Conservation (phyloP, 345 rosid species). For the Firmiana major region DNA sequence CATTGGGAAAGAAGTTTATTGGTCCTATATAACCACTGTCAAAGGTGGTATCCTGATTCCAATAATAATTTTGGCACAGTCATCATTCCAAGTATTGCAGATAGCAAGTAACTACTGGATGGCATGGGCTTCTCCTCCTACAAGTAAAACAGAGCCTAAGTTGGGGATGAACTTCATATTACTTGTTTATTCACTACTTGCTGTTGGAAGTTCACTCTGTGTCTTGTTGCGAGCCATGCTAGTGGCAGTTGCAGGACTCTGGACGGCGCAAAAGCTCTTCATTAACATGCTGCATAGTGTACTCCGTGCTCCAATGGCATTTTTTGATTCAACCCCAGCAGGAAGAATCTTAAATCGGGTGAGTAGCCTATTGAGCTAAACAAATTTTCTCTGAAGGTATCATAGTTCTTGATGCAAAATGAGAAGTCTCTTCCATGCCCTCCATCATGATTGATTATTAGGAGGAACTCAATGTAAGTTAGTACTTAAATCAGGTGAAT, state of each 20-base stretch:
- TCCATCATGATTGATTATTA: background rate
- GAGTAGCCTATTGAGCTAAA: constrained; percentile 18
- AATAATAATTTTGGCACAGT: constrained; percentile 75
- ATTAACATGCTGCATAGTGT: constrained; percentile 67
- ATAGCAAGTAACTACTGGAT: constrained; percentile 92
- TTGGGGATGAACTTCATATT: constrained; percentile 52
- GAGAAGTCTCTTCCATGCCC: background rate
- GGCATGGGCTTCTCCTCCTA: constrained; percentile 76
- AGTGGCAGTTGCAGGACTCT: constrained; percentile 63
- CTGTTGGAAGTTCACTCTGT: constrained; percentile 66
- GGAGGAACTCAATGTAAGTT: background rate
- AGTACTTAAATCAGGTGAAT: background rate
- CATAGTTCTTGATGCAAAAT: background rate
- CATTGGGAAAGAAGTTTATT: constrained; percentile 82
- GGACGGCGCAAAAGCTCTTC: constrained; percentile 76
- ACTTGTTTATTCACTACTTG: constrained; percentile 61
- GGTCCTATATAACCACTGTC: constrained; percentile 65
- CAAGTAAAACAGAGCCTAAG: constrained; percentile 46
- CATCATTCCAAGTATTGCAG: constrained; percentile 75
- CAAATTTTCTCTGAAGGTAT: background rate
- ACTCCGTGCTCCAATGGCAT: constrained; percentile 83
- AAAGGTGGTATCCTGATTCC: constrained; percentile 78
- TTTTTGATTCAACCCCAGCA: constrained; percentile 91
- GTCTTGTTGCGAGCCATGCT: constrained; percentile 68
- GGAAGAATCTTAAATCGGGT: constrained; percentile 96